Evolutionary conservation across 768 basidiomycete species (phyloP), one percentile per base, ranked within the genome.

Genomic region (Candolleomyces efflorescens): DNA sequence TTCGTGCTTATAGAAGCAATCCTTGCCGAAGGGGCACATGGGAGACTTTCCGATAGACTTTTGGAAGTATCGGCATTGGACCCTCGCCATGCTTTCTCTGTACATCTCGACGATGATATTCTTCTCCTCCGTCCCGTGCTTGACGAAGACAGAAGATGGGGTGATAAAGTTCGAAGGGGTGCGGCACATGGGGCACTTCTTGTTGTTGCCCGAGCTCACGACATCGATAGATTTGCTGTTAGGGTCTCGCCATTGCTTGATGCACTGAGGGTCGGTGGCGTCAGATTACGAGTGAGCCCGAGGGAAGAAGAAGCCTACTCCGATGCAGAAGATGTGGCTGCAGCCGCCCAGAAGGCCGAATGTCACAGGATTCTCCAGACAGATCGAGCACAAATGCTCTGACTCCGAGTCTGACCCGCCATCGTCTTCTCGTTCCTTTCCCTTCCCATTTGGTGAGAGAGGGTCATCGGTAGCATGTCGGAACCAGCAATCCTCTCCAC

Each of bases 111-210:
- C 75, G 2, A 73, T 73, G 23, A 69, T 73, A 13, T 68, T 68
- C 69, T 89, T 92, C 53, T 77, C 77, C 10, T 77, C 69, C 55
- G 82, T 73, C 3, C 75, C 82, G 2, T 82, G 77, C 15, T 78
- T 77, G 67, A 78, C 85, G 69, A 85, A 91, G 46, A 76, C 74
- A n/a, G 84, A 85, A 2, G 89, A 90, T 0, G 90, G 90, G 11
- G 82, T 86, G 32, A 90, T 82, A 60, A 86, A 91, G 49, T 77
- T 80, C 43, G 89, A 87, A 3, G 77, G 64, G 2, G 78, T 68
- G 32, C 91, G 85, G 66, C 90, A 92, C 73, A 89, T 83, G 0
- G 91, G 90, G 65, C 91, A 93, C 45, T 80, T 84, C 75, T 92
- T 92, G 60, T 80, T 85, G 53, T 80, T 83, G 20, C 80, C 82